phyloP scores from a whole-genome alignment of 1,284 basidiomycete species.

The Ceratobasidium sp. region DNA sequence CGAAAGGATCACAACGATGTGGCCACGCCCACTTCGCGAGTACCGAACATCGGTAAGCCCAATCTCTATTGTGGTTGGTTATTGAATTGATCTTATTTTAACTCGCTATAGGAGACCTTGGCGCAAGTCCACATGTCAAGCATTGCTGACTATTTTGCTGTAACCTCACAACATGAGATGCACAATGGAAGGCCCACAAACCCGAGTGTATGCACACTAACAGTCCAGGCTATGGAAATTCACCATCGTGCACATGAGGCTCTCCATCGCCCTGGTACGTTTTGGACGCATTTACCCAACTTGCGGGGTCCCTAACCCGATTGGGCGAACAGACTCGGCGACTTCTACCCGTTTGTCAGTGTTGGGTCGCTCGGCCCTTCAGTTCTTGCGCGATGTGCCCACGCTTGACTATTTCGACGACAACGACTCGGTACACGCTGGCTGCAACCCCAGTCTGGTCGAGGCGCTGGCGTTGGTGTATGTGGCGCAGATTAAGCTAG shows the following conservation, averaged over 20 bases:
- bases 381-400: constrained; percentile 9
- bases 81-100: not conserved
- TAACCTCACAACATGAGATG: not conserved
- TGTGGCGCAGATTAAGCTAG: constrained; percentile 9
- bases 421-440: constrained; percentile 1
- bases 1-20: constrained; percentile 12
- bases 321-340: constrained; percentile 18
- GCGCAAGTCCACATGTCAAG: not conserved
- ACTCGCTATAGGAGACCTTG: not conserved
- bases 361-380: constrained; percentile 5
- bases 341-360: constrained; percentile 30
- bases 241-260: constrained; percentile 16
- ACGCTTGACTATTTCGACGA: constrained; percentile 9
- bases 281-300: not conserved
- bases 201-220: constrained; percentile 5
- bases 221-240: constrained; percentile 2
- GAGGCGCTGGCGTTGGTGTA: constrained; percentile 1
- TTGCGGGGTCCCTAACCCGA: constrained; percentile 10
- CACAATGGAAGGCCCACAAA: not conserved
- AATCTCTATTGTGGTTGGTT: not conserved
- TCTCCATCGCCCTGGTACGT: constrained; percentile 16
- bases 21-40: constrained; percentile 7
- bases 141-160: constrained; percentile 15
- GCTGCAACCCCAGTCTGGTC: constrained; percentile 9
- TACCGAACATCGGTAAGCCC: constrained; percentile 21